Evolutionary conservation across 1,284 basidiomycete species (phyloP).

Genomic region (Marasmius fiardii): DNA sequence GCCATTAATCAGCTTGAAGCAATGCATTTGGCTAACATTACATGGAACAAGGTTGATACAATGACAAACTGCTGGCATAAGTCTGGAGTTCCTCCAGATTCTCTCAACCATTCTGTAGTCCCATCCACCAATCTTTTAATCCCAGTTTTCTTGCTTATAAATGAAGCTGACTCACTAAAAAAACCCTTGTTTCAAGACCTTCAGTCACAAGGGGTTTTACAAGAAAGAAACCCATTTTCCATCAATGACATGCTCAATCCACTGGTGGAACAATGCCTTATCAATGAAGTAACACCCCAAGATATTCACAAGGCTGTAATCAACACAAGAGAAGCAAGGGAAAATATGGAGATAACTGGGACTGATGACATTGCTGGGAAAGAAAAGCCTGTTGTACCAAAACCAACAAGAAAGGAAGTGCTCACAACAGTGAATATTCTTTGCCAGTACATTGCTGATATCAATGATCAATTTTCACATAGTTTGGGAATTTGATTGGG

Average conservation of each 20-base stretch:
- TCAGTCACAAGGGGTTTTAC: neutral
- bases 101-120: neutral
- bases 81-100: neutral
- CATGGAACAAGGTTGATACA: neutral
- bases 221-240: neutral
- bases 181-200: neutral
- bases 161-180: neutral
- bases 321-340: no score
- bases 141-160: neutral
- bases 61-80: neutral
- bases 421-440: no score
- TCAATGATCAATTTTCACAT: no score
- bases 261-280: no score
- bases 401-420: no score
- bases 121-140: neutral
- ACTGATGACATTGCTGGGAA: no score
- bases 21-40: conserved; percentile 23
- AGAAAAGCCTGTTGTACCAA: no score
- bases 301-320: no score
- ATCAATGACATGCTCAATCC: neutral
- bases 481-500: no score
- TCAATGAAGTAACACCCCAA: no score
- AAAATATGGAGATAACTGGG: no score
- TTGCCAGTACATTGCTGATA: no score
- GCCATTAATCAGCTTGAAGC: conserved; percentile 30